A percentile compares a stretch with the other conserved stretches of the same genome.
phyloP scores from a whole-genome alignment of 2,329 filamentous ascomycete genomes.

The Ophiostoma himal-ulmi region DNA sequence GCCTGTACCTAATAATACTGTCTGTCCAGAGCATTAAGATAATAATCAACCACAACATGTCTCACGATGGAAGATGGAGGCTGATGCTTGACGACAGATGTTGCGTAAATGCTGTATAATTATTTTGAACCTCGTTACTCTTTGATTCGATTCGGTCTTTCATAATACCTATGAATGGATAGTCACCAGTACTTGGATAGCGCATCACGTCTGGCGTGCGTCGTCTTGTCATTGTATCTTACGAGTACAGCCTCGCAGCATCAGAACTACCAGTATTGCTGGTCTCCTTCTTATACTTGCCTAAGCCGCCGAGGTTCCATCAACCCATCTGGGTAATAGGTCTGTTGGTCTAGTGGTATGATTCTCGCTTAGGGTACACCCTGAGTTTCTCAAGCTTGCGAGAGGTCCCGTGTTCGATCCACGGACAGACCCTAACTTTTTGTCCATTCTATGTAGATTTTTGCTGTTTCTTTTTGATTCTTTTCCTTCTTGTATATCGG shows the following conservation, averaged over 20 bases:
- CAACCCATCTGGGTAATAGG: background rate
- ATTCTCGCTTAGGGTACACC: conserved; percentile 13
- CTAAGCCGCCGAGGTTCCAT: background rate
- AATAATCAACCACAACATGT: background rate
- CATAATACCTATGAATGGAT: too few species aligned
- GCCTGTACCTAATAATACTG: too few species aligned
- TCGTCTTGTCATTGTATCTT: too few species aligned
- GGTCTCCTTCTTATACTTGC: background rate
- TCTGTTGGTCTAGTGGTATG: conserved; percentile 15
- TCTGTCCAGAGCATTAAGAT: background rate
- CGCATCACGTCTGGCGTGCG: too few species aligned
- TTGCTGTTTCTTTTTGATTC: background rate
- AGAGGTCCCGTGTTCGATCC: conserved; percentile 16
- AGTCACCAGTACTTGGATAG: too few species aligned
- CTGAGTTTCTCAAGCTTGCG: conserved; percentile 11
- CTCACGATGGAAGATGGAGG: background rate
- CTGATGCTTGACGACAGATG: too few species aligned
- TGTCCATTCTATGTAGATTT: background rate
- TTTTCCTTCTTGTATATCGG: background rate
- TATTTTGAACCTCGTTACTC: too few species aligned
- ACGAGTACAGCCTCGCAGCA: too few species aligned
- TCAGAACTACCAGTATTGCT: too few species aligned
- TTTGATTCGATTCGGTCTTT: too few species aligned
- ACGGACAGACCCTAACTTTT: conserved; percentile 14
- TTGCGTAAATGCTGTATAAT: too few species aligned